Evolutionary conservation across 2,329 filamentous ascomycete species (phyloP).

Genomic region (Hypoxylon rubiginosum): DNA sequence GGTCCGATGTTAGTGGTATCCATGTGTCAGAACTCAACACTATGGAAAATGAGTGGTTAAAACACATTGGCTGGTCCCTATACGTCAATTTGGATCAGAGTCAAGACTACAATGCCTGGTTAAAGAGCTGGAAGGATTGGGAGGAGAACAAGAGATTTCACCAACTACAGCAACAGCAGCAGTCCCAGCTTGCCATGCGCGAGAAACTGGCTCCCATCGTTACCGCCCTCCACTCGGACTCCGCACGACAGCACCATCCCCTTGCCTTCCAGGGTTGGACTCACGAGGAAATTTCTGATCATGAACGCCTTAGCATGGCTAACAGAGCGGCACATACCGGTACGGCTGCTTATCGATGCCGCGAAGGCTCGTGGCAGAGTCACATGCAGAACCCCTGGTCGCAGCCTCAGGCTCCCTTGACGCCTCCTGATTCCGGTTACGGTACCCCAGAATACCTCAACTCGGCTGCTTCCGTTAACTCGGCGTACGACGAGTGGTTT

Average conservation of each 20-base stretch:
- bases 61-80: conserved; percentile 84
- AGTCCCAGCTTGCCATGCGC: conserved; percentile 60
- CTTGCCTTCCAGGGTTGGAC: conserved; percentile 62
- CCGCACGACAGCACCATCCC: conserved; percentile 51
- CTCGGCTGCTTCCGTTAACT: conserved; percentile 67
- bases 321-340: conserved; percentile 49
- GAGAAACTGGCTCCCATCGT: conserved; percentile 65
- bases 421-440: conserved; percentile 72
- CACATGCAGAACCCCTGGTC: conserved; percentile 58
- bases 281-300: conserved; percentile 68
- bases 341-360: conserved; percentile 57
- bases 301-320: conserved; percentile 63
- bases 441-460: conserved; percentile 71
- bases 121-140: conserved; percentile 72
- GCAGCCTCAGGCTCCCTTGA: conserved; percentile 61
- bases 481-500: conserved; percentile 71
- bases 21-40: conserved; percentile 85
- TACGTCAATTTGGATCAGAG: conserved; percentile 86
- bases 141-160: conserved; percentile 65
- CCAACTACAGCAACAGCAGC: conserved; percentile 54
- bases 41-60: conserved; percentile 89
- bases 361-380: conserved; percentile 60
- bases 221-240: conserved; percentile 62
- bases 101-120: conserved; percentile 76
- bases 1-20: conserved; percentile 95